Conservation (phyloP, 805 yeast genomes). For the Lipomyces yamanashiensis region DNA sequence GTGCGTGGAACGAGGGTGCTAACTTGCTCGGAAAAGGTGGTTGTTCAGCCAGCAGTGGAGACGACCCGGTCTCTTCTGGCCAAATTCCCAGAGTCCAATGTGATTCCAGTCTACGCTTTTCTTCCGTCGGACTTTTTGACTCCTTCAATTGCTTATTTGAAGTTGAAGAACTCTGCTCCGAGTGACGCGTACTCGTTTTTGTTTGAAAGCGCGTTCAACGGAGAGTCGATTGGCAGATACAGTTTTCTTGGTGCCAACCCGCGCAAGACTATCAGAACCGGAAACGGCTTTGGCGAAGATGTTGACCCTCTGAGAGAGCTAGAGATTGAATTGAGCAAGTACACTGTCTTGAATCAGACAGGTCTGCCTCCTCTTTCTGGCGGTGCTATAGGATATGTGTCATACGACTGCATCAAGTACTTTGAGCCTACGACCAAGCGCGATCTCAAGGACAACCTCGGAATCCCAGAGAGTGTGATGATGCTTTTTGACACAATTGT, state of each 20-base stretch:
- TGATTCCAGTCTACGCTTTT: constrained; percentile 80
- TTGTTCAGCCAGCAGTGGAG: constrained; percentile 29
- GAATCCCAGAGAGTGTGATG: constrained; percentile 88
- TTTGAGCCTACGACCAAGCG: constrained; percentile 91
- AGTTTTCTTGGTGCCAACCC: constrained; percentile 91
- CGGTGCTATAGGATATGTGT: constrained; percentile 95
- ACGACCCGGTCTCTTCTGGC: constrained; percentile 18
- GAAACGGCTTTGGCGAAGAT: constrained; percentile 65
- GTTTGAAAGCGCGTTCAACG: constrained; percentile 86
- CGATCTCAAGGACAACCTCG: constrained; percentile 72
- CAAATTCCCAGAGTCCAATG: constrained; percentile 49
- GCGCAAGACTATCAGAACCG: constrained; percentile 79
- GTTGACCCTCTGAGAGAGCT: constrained; percentile 79
- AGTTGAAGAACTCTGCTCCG: constrained; percentile 67
- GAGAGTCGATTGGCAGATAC: constrained; percentile 86
- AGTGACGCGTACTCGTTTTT: constrained; percentile 70
- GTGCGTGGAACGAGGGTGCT: background rate
- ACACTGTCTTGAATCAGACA: constrained; percentile 74
- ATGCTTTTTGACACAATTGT: constrained; percentile 90
- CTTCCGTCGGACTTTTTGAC: constrained; percentile 78
- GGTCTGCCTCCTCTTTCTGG: constrained; percentile 87
- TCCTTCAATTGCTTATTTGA: constrained; percentile 88
- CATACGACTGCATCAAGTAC: constrained; percentile 95
- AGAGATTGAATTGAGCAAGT: constrained; percentile 70
- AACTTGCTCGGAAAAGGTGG: constrained; percentile 16